Base-by-base conservation (phyloP, 805 yeast species). In the Nakazawaea ambrosiae region DNA sequence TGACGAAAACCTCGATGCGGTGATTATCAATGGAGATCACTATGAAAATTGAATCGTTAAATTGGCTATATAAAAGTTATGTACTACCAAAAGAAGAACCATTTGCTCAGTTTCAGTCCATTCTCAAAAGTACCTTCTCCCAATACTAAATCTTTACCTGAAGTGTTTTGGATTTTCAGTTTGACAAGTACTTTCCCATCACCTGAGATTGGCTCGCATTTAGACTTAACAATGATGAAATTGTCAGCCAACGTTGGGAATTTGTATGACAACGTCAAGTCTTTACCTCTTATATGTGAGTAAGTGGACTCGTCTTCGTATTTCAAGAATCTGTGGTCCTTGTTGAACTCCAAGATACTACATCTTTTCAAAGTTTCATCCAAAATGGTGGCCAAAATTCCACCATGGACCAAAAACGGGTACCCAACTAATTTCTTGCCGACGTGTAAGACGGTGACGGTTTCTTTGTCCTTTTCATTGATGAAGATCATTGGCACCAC, bases 321-420 rank as follows among this genome's bases (percentile, higher is more conserved):
- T 25, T 48, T 49, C 23, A 40, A 63, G 49, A 44, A 52, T 25
- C 43, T 47, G 36, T 39, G 65, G 37, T 52, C 55, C 14, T n/a
- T 16, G 12, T 34, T 37, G 53, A 58, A 37, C 17, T 54, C 46
- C 29, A 79, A 60, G 1, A 66, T 57, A 2, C 67, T 75, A 40
- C 69, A 63, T 36, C 79, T 67, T 45, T 78, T 78, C 60, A 80
- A 70, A 5, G 82, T 69, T 47, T 88, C 95, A 50, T 86, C 92
- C 38, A 87, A 60, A 1, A 88, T 61, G 0, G 94, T 79, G 7
- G 89, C 94, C 22, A 88, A 54, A 20, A 89, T 73, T 0, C 97
- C 97, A 3, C 97, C 97, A 53, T 88, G 97, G 3, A 86, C 71
- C 15, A 89, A 60, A 48, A 85, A 80, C 2, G 96, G 97, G 53